Base-by-base conservation (phyloP, 2,329 filamentous ascomycete species). In the Exophiala phaeomuriformis region DNA sequence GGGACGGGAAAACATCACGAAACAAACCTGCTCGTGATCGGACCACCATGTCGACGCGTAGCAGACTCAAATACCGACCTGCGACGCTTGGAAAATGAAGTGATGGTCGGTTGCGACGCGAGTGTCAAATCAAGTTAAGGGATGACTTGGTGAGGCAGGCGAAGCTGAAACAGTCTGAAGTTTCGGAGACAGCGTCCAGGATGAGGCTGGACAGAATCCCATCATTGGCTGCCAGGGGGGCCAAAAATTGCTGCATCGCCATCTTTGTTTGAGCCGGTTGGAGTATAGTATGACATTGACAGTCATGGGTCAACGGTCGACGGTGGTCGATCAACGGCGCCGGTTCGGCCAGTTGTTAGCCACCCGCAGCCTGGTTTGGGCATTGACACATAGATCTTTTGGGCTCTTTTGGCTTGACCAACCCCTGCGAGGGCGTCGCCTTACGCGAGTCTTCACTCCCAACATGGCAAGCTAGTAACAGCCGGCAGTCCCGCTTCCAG, bases 61-160 rank as follows among this genome's bases (percentile, higher is more conserved):
- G 30, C 39, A 30, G 48, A 4, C 2, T 35, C 36, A 47, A 47
- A 30, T 28, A 29, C 12, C 47, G 37, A 47, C 33, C 32, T 58
- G 56, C 50, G 52, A 58, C 56, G 46, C 36, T 49, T 58, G 30
- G 7, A 49, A 53, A 55, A 53, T 31, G 53, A 58, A 44, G 46
- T 29, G 27, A 27, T 32, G 40, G 31, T 32, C 33, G 19, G 37
- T 30, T 39, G 39, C 49, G 53, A 47, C 5, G 32, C 42, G 12
- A 37, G 40, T 37, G 37, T 56, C 56, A 50, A 58, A 58, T 55
- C 50, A 58, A 33, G n/a, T 27, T n/a, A 46, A 47, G 47, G 42
- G 29, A 31, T 8, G 41, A 40, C 3, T 37, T 41, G 32, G 49
- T 39, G 29, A 37, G 39, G 39, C n/a, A 27, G 5, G 39, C 39